A percentile compares a stretch with the other conserved stretches of the same genome.
Evolutionary conservation across 176 grass and related monocot genomes (phyloP).

Genomic region (Carex myosuroides): DNA sequence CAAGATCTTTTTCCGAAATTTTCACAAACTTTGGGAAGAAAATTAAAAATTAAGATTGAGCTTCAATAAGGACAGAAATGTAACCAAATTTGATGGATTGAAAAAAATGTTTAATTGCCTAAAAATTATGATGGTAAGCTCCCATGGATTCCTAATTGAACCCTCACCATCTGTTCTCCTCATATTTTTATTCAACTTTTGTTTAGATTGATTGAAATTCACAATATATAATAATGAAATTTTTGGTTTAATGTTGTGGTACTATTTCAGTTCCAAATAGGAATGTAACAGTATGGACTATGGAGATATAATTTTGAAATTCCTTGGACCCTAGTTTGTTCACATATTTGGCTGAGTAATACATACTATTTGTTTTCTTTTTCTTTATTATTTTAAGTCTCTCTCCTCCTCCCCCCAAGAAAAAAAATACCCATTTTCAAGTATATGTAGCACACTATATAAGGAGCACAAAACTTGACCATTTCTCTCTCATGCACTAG

Average conservation of each 20-base stretch:
- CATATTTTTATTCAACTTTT: background rate
- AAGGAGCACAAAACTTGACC: conserved; percentile 5
- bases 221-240: background rate
- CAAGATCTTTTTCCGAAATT: too few relatives aligned
- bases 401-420: background rate
- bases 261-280: background rate
- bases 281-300: background rate
- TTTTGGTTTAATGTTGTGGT: background rate
- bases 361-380: background rate
- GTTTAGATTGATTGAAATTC: background rate
- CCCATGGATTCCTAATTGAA: background rate
- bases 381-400: background rate
- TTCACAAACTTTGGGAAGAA: background rate
- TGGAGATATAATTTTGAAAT: background rate
- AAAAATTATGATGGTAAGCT: background rate
- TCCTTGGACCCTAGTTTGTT: background rate
- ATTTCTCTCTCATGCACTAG: conserved; percentile 13
- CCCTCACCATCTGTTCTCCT: background rate
- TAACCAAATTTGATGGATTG: background rate
- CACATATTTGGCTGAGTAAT: background rate
- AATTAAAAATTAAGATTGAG: background rate
- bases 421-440: background rate
- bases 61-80: background rate
- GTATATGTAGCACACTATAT: conserved; percentile 11
- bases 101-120: background rate